Evolutionary conservation across 768 basidiomycete genomes (phyloP).

Genomic region (Agrocybe pediades): DNA sequence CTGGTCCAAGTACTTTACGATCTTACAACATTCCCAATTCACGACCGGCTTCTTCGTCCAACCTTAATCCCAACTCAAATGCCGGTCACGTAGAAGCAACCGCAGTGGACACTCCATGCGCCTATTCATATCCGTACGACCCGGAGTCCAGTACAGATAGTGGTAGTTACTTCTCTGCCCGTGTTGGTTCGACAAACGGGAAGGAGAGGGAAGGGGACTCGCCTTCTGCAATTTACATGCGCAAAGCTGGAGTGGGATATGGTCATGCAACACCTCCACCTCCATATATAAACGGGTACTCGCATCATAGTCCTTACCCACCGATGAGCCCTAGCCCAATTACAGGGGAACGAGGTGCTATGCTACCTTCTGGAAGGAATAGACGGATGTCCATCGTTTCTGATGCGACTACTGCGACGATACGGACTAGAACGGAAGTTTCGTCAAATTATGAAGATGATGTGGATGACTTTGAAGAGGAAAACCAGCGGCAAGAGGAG

Average conservation of each 20-base stretch:
- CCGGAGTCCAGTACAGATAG: too few relatives aligned
- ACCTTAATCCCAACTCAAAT: neutral
- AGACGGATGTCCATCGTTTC: constrained; percentile 41
- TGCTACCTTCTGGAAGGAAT: constrained; percentile 1
- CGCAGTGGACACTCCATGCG: neutral
- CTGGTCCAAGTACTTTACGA: neutral
- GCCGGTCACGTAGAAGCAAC: too few relatives aligned
- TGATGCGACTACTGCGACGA: constrained; percentile 11
- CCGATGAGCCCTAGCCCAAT: too few relatives aligned
- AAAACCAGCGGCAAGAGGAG: neutral
- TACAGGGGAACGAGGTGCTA: constrained; percentile 9
- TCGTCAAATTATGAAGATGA: neutral
- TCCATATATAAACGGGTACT: constrained; percentile 6
- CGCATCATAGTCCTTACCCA: constrained; percentile 10
- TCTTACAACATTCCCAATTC: neutral
- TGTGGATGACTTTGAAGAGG: neutral
- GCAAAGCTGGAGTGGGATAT: constrained; percentile 18
- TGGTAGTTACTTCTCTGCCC: neutral
- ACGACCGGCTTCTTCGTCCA: neutral
- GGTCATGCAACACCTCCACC: constrained; percentile 2
- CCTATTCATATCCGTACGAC: constrained; percentile 7
- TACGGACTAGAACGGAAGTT: neutral
- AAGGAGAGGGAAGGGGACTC: neutral
- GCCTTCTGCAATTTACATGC: constrained; percentile 13
- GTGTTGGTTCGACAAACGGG: neutral